Evolutionary conservation across 176 grass and related monocot genomes (phyloP).

Genomic region (Lolium rigidum): DNA sequence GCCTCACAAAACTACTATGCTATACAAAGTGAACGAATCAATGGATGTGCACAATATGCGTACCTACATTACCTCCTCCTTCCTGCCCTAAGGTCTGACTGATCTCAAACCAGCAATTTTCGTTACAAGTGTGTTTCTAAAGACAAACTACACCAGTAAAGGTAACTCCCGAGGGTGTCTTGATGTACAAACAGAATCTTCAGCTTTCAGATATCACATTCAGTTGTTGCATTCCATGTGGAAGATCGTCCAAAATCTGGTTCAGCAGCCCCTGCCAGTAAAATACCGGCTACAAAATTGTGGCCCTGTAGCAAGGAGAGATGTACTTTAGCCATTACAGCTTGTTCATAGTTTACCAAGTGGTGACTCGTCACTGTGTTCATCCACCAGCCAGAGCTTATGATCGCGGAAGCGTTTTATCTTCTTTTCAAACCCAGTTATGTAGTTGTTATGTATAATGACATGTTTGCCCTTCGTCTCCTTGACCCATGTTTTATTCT

Average conservation of each 20-base stretch:
- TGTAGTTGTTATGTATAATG: slow-evolving; percentile 98
- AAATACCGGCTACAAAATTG: slow-evolving; percentile 43
- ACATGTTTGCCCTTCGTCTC: slow-evolving; percentile 84
- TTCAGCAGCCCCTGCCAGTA: background rate
- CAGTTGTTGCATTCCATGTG: background rate
- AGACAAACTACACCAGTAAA: slow-evolving; percentile 4
- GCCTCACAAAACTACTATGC: slow-evolving; percentile 13
- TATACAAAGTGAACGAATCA: slow-evolving; percentile 28
- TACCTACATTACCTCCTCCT: background rate
- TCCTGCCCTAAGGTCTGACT: background rate
- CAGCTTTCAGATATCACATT: background rate
- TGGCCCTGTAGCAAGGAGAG: slow-evolving; percentile 19
- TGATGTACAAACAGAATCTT: background rate
- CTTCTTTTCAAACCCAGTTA: slow-evolving; percentile 96
- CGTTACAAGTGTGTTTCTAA: background rate
- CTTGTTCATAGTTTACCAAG: slow-evolving; percentile 74
- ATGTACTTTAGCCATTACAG: slow-evolving; percentile 19
- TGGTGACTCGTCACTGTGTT: slow-evolving; percentile 80
- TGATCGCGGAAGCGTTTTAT: slow-evolving; percentile 85
- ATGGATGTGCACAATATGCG: background rate
- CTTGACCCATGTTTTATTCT: slow-evolving; percentile 87
- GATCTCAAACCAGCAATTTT: background rate
- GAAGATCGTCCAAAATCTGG: slow-evolving; percentile 3
- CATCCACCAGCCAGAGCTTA: slow-evolving; percentile 80
- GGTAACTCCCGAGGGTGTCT: background rate